Evolutionary conservation across 1,284 basidiomycete species (phyloP).

Genomic region (Apiotrichum porosum): DNA sequence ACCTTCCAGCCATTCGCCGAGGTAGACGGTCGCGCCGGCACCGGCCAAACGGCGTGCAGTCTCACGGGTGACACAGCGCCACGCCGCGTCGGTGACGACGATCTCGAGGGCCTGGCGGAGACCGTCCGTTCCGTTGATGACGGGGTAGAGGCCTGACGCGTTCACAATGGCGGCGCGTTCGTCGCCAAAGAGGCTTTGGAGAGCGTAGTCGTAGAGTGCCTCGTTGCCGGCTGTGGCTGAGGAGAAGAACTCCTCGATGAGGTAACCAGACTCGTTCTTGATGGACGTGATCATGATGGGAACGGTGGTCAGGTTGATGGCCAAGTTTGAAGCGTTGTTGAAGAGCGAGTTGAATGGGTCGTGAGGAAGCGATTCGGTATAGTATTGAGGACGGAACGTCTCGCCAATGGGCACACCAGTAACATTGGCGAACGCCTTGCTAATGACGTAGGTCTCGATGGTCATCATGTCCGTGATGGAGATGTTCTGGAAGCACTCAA

Average conservation of each 20-base stretch:
- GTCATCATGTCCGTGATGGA: slow-evolving; percentile 56
- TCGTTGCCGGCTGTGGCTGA: slow-evolving; percentile 48
- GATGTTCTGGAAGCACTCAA: slow-evolving; percentile 55
- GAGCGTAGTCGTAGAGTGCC: slow-evolving; percentile 28
- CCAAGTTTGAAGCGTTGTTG: slow-evolving; percentile 60
- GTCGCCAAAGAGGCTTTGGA: slow-evolving; percentile 54
- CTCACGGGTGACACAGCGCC: slow-evolving; percentile 61
- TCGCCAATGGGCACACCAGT: slow-evolving; percentile 24
- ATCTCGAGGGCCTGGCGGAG: slow-evolving; percentile 56
- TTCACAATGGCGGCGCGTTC: slow-evolving; percentile 54
- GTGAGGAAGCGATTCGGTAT: slow-evolving; percentile 24
- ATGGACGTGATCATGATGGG: slow-evolving; percentile 65
- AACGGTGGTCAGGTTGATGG: slow-evolving; percentile 55
- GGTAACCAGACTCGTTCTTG: slow-evolving; percentile 60
- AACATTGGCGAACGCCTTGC: slow-evolving; percentile 36
- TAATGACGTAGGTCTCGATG: slow-evolving; percentile 52
- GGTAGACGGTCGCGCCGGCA: slow-evolving; percentile 62
- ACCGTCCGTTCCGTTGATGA: slow-evolving; percentile 38
- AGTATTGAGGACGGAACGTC: slow-evolving; percentile 32
- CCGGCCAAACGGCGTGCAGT: slow-evolving; percentile 62
- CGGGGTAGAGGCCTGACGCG: slow-evolving; percentile 54
- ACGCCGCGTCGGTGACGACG: slow-evolving; percentile 59
- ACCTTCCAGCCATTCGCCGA: slow-evolving; percentile 64
- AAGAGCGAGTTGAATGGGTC: slow-evolving; percentile 62
- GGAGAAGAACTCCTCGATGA: slow-evolving; percentile 53